These are phyloP conservation scores for Saraca asoca DNA, from an alignment of 331 rosid genomes.

Conservation along the genomic window DNA sequence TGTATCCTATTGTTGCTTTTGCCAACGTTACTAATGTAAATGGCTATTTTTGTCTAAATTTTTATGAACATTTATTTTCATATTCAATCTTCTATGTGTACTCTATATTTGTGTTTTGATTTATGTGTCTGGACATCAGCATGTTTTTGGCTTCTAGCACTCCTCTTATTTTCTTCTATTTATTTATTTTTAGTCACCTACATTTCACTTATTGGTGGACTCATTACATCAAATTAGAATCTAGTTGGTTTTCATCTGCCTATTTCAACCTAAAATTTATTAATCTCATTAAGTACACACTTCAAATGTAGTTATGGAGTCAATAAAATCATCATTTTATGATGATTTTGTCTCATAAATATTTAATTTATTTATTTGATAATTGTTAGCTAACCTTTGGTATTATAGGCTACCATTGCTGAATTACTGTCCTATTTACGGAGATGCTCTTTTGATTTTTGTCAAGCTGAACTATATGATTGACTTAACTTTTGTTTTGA, in stretches of 20 bases:
- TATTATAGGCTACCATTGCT: conserved; percentile 77
- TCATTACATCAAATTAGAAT: no score
- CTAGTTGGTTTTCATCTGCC: background rate
- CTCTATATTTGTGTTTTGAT: background rate
- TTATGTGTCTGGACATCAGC: background rate
- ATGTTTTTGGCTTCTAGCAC: no score
- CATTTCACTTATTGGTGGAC: no score
- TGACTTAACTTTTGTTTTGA: conserved; percentile 94
- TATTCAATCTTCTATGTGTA: background rate
- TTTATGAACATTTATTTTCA: background rate
- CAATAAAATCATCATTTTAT: background rate
- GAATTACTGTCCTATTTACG: conserved; percentile 94
- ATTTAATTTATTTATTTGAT: conserved; percentile 8
- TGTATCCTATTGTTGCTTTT: conserved; percentile 2
- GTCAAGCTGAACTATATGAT: conserved; percentile 72
- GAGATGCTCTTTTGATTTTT: conserved; percentile 76
- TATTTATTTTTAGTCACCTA: no score
- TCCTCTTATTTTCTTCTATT: no score
- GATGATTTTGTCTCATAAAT: background rate
- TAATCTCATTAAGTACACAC: background rate
- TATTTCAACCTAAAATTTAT: background rate
- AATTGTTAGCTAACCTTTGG: conserved; percentile 35
- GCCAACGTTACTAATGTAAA: conserved; percentile 2
- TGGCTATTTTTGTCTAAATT: conserved; percentile 20
- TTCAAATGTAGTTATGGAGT: no score